These are phyloP conservation scores for Aspergillus biplanus DNA, from an alignment of 495 filamentous ascomycete species.

Conservation along the genomic window DNA sequence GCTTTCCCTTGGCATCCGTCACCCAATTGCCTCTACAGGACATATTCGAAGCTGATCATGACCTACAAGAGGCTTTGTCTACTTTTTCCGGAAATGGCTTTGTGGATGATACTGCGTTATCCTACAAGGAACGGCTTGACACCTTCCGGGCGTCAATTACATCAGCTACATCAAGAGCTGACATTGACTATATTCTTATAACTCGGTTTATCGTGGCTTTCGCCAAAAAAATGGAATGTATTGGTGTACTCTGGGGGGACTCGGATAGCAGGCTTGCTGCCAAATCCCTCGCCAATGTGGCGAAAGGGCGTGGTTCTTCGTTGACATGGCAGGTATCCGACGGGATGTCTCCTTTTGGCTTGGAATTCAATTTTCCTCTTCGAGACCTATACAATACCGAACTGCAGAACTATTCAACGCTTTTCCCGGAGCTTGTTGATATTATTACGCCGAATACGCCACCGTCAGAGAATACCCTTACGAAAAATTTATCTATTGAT, in stretches of 20 bases:
- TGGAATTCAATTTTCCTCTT: conserved; percentile 69
- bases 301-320: conserved; percentile 84
- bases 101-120: conserved; percentile 32
- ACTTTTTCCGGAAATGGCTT: conserved; percentile 34
- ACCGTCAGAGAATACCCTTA: conserved; percentile 53
- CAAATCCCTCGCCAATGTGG: conserved; percentile 81
- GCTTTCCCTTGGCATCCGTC: conserved; percentile 65
- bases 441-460: conserved; percentile 50
- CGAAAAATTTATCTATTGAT: conserved; percentile 79
- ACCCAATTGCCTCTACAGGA: conserved; percentile 58
- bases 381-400: conserved; percentile 85
- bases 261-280: conserved; percentile 87
- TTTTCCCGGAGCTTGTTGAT: conserved; percentile 55
- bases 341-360: conserved; percentile 63
- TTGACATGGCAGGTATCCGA: conserved; percentile 83
- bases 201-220: conserved; percentile 68
- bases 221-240: conserved; percentile 62
- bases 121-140: conserved; percentile 51
- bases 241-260: conserved; percentile 78
- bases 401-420: conserved; percentile 61
- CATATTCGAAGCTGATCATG: conserved; percentile 50
- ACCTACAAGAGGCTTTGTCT: conserved; percentile 34
- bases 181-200: conserved; percentile 71
- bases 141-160: conserved; percentile 59
- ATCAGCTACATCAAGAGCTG: conserved; percentile 73